Base-by-base conservation (phyloP, 345 rosid genomes). In the Pseudoturritis turrita region DNA sequence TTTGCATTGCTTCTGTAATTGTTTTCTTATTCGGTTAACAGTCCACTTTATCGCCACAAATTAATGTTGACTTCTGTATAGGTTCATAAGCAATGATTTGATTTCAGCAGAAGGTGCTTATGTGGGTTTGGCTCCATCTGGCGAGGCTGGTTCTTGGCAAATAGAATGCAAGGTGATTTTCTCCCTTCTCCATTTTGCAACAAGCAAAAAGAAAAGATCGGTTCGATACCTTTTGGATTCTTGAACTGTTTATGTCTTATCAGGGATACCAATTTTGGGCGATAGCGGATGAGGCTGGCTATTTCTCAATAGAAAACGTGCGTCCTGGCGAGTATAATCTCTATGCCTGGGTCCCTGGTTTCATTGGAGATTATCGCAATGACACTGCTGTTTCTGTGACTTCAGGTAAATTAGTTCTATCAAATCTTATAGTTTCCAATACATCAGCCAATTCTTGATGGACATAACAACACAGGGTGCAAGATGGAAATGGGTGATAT, bases 201-300 rank as follows among this genome's bases (percentile, higher is more conserved):
- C 59, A 4, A 36, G 43, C 41, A 29, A 4, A 11, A 10, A 29
- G n/a, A 21, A 13, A 28, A 19, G 17, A 67, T 41, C 4, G 11
- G 43, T 65, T 49, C 0, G 15, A 17, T 23, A 52, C 13, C 47
- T 17, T 52, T 39, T 66, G 37, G 50, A 22, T 39, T 51, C 22
- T 37, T 39, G 12, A 52, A 53, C 72, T 53, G 61, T 52, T 67
- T 2, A 49, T 49, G n/a, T 37, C 50, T 53, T 36, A 15, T 50
- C 82, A 95, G 96, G 83, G 81, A 21, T 95, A 95, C 83, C 96
- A 91, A 80, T 95, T 91, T 80, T 95, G 99, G 99, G 83, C 85
- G 40, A 70, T 61, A 80, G 84, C 94, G 2, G 86, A 86, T 65
- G 79, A 65, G 43, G 28, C 76, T 29, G 99, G 98, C 49, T 77